Conservation (phyloP, 768 basidiomycete species). For the Trichaptum fuscoviolaceum region DNA sequence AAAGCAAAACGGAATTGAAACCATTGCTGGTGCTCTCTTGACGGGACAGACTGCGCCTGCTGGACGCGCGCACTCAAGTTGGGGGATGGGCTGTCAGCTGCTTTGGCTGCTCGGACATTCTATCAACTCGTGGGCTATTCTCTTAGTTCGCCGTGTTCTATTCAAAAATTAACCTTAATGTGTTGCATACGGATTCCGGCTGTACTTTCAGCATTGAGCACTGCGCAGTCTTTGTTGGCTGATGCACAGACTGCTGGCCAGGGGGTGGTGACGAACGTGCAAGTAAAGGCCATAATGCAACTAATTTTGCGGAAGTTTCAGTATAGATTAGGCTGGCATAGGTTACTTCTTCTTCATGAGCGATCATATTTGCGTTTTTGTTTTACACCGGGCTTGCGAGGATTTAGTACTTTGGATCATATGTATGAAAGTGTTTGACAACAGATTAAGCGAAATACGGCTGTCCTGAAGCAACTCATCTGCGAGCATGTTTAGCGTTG, state of each 20-base stretch:
- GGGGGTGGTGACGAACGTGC: slow-evolving; percentile 19
- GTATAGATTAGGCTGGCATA: background rate
- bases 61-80: slow-evolving; percentile 19
- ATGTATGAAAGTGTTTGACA: too few species aligned
- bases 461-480: too few species aligned
- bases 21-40: slow-evolving; percentile 20
- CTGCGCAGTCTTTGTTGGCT: slow-evolving; percentile 14
- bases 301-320: background rate
- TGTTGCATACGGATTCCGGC: slow-evolving; percentile 13
- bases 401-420: too few species aligned
- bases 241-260: slow-evolving; percentile 15
- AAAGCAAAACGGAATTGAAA: slow-evolving; percentile 15
- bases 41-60: slow-evolving; percentile 20
- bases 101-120: background rate
- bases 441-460: too few species aligned
- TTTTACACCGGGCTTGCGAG: too few species aligned
- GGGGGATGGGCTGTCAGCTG: slow-evolving; percentile 11
- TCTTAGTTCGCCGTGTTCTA: background rate
- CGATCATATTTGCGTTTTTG: too few species aligned
- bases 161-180: background rate
- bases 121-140: background rate
- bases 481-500: too few species aligned
- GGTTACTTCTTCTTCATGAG: background rate
- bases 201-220: slow-evolving; percentile 6
- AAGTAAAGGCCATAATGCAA: slow-evolving; percentile 9